phyloP scores from a whole-genome alignment of 1,284 basidiomycete genomes.

The Papiliotrema flavescens region DNA sequence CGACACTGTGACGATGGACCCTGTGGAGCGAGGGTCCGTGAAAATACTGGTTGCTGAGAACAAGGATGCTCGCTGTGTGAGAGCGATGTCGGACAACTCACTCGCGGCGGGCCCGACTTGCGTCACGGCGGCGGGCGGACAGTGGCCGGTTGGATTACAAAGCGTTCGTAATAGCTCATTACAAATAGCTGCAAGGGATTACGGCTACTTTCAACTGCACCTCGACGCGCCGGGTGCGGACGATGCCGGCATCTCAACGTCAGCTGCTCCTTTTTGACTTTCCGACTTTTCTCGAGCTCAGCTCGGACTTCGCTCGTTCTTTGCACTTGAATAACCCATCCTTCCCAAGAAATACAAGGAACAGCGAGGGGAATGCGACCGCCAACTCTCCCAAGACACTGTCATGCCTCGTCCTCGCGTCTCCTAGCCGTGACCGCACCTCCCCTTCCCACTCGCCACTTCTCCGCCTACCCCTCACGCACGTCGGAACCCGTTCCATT shows the following conservation, averaged over 20 bases:
- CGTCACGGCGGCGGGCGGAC: no score
- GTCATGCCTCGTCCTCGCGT: slow-evolving; percentile 21
- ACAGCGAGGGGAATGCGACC: background rate
- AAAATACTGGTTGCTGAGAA: no score
- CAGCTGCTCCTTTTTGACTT: background rate
- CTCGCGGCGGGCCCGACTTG: no score
- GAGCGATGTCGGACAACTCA: no score
- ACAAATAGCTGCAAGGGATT: no score
- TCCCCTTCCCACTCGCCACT: slow-evolving; percentile 5
- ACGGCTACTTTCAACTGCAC: no score
- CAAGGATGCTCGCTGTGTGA: no score
- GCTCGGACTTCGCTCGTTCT: background rate
- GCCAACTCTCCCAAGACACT: slow-evolving; percentile 2
- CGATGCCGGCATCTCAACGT: background rate
- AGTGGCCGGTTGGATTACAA: no score
- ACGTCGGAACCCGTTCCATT: slow-evolving; percentile 17
- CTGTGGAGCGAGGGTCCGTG: no score
- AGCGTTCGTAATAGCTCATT: no score
- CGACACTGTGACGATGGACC: no score
- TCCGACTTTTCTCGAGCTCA: background rate
- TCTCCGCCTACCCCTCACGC: background rate
- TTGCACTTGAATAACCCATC: background rate
- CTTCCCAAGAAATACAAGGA: background rate
- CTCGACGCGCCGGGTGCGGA: no score
- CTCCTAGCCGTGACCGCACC: background rate